Percentiles rank a stretch among this genome's conserved stretches.
phyloP scores from a whole-genome alignment of 192 early-diverging fungal genomes.

The Coemansia sp. region DNA sequence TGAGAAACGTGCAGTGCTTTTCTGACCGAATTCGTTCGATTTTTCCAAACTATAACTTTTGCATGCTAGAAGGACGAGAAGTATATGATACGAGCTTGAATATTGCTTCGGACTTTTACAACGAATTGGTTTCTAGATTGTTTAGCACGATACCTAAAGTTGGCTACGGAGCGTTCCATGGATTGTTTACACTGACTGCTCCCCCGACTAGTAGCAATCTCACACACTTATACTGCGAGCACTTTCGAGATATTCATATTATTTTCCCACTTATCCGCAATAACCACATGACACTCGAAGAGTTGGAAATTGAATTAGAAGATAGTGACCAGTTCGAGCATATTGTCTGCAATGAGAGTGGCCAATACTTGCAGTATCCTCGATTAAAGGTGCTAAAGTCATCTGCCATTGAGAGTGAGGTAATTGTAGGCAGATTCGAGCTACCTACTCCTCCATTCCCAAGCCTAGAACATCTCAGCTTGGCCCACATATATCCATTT shows the following conservation, averaged over 20 bases:
- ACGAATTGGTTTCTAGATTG: not conserved
- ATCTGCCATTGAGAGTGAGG: not conserved
- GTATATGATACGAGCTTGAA: not conserved
- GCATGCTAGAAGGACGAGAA: not conserved
- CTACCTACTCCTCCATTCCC: not conserved
- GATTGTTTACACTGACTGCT: not conserved
- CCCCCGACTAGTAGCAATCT: not conserved
- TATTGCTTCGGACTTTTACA: not conserved
- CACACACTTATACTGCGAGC: not conserved
- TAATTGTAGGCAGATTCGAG: not conserved
- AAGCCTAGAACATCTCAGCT: not conserved
- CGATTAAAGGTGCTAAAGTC: slow-evolving; percentile 8
- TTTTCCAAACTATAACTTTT: not conserved
- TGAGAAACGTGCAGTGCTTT: slow-evolving; percentile 3
- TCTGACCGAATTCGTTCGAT: not conserved
- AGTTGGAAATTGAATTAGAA: slow-evolving; percentile 1
- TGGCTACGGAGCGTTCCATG: not conserved
- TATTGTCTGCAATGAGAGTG: not conserved
- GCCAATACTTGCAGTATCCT: not conserved
- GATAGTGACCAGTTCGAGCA: not conserved
- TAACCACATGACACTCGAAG: not conserved
- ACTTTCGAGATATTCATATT: not conserved
- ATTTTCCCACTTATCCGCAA: slow-evolving; percentile 1
- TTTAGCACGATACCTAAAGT: not conserved
- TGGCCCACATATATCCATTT: slow-evolving; percentile 5